Conservation (phyloP, 495 filamentous ascomycete genomes). For the Diplogelasinospora grovesii region DNA sequence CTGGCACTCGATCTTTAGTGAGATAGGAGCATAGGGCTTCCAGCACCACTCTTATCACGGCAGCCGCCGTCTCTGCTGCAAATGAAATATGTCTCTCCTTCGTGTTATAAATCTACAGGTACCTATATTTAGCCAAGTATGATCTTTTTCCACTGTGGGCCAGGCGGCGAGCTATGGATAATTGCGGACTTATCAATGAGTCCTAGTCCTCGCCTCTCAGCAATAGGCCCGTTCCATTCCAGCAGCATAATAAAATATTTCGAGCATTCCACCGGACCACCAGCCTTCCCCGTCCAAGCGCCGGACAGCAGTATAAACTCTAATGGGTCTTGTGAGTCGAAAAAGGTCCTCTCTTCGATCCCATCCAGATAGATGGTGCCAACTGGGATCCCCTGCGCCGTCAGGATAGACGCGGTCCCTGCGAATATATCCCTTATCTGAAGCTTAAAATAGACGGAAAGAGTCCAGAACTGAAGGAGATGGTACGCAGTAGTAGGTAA, state of each 20-base stretch:
- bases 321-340: slow-evolving; percentile 2
- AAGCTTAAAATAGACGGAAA: slow-evolving; percentile 1
- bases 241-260: slow-evolving; percentile 6
- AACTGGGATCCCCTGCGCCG: background rate
- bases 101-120: too few species aligned
- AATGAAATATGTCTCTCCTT: too few species aligned
- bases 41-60: too few species aligned
- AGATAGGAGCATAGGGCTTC: too few species aligned
- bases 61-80: too few species aligned
- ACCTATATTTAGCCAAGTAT: slow-evolving; percentile 1
- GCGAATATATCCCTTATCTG: background rate
- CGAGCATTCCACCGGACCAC: too few species aligned
- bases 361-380: slow-evolving; percentile 3
- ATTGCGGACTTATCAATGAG: slow-evolving; percentile 1
- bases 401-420: background rate
- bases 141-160: slow-evolving; percentile 14
- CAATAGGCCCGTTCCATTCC: slow-evolving; percentile 8
- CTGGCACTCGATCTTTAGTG: too few species aligned
- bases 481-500: background rate
- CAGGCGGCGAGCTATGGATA: slow-evolving; percentile 1
- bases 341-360: slow-evolving; percentile 6
- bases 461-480: slow-evolving; percentile 8
- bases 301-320: background rate
- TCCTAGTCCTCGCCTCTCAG: slow-evolving; percentile 13
- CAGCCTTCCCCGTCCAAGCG: background rate